Evolutionary conservation across 2,329 filamentous ascomycete species (phyloP).

Genomic region (Microsporum canis): DNA sequence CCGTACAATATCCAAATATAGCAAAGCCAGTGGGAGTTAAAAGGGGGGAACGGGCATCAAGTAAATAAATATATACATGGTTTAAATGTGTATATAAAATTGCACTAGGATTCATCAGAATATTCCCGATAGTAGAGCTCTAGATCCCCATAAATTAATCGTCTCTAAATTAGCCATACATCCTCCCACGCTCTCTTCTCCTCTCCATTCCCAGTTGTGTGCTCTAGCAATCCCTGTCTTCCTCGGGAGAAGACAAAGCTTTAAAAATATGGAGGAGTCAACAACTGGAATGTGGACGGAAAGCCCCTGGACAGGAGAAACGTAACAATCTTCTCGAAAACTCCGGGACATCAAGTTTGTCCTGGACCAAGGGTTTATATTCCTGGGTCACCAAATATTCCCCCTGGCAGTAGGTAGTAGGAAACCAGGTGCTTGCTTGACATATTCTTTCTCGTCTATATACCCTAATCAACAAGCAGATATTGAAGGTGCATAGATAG

Average conservation of each 20-base stretch:
- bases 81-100: not conserved
- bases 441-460: not conserved
- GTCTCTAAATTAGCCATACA: not conserved
- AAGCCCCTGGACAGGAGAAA: not conserved
- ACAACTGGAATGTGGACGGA: not conserved
- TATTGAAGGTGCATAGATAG: no score
- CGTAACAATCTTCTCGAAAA: not conserved
- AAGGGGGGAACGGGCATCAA: not conserved
- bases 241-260: not conserved
- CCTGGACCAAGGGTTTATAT: not conserved
- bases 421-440: not conserved
- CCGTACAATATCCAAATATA: not conserved
- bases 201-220: not conserved
- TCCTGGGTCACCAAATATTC: not conserved
- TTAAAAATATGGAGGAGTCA: not conserved
- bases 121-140: not conserved
- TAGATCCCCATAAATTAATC: not conserved
- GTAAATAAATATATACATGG: not conserved
- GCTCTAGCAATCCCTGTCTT: not conserved
- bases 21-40: not conserved
- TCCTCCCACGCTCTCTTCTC: not conserved
- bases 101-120: not conserved
- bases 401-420: not conserved
- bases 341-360: not conserved
- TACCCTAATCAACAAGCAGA: no score